phyloP scores from a whole-genome alignment of 768 basidiomycete genomes.

The Amanita pseudoporphyria region DNA sequence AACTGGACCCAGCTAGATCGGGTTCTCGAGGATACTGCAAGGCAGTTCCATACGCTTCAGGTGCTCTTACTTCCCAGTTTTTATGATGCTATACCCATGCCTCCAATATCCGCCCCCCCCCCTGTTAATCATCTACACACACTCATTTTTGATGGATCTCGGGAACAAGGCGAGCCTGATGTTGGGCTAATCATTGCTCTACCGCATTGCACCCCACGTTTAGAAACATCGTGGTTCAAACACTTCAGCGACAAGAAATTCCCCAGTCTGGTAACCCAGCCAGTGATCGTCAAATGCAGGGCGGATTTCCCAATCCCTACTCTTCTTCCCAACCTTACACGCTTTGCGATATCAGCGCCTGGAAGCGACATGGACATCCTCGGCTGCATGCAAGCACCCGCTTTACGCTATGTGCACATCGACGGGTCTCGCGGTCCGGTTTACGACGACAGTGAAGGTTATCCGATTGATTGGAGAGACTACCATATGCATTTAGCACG shows the following conservation, averaged over 20 bases:
- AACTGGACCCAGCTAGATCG: background rate
- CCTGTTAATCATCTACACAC: background rate
- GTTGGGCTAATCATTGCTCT: background rate
- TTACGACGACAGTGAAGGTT: no score
- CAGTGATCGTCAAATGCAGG: background rate
- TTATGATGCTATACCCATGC: constrained; percentile 1
- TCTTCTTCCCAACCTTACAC: constrained; percentile 3
- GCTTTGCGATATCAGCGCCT: constrained; percentile 2
- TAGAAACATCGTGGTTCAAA: constrained; percentile 8
- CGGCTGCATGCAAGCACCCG: constrained; percentile 3
- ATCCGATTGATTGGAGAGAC: no score
- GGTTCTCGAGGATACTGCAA: background rate
- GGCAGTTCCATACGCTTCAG: background rate
- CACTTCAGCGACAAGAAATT: background rate
- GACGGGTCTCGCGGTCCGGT: constrained; percentile 5
- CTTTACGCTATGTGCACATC: constrained; percentile 3
- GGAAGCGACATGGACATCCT: constrained; percentile 4
- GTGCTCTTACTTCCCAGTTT: background rate
- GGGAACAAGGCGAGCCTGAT: background rate
- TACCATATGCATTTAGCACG: no score
- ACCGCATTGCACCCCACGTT: constrained; percentile 4
- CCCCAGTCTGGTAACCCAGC: background rate
- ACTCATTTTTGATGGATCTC: background rate
- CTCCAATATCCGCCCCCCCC: background rate
- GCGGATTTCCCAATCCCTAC: background rate